Evolutionary conservation across 768 basidiomycete species (phyloP).

Genomic region (Mycena belliarum): DNA sequence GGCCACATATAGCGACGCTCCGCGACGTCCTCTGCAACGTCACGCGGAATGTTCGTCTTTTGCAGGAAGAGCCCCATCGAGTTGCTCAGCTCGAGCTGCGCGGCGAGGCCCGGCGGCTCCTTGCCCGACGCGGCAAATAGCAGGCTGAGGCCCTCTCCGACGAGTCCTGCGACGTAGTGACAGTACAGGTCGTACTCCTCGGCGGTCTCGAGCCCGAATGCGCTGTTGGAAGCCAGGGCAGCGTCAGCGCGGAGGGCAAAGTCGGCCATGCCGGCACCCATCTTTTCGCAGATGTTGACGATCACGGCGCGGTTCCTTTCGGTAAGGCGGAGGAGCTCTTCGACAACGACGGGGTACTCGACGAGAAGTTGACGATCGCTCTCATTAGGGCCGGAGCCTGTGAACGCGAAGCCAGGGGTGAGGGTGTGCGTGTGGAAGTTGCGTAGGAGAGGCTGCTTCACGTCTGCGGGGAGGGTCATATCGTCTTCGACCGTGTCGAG

Average conservation of each 20-base stretch:
- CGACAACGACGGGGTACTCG: slow-evolving; percentile 79
- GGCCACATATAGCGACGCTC: slow-evolving; percentile 93
- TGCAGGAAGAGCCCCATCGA: slow-evolving; percentile 95
- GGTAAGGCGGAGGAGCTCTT: slow-evolving; percentile 72
- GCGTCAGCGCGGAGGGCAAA: slow-evolving; percentile 31
- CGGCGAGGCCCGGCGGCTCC: slow-evolving; percentile 70
- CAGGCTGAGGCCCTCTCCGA: slow-evolving; percentile 91
- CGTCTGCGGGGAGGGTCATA: slow-evolving; percentile 86
- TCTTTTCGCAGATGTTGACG: slow-evolving; percentile 78
- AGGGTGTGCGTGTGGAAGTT: slow-evolving; percentile 79
- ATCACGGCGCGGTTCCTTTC: slow-evolving; percentile 77
- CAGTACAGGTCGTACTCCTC: slow-evolving; percentile 96
- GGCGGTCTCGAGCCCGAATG: slow-evolving; percentile 69
- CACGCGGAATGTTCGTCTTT: slow-evolving; percentile 98
- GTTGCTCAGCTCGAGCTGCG: slow-evolving; percentile 87
- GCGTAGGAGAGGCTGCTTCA: slow-evolving; percentile 86
- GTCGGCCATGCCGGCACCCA: slow-evolving; percentile 95
- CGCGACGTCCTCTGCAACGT: slow-evolving; percentile 89
- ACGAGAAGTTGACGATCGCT: slow-evolving; percentile 85
- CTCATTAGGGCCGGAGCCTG: slow-evolving; percentile 80
- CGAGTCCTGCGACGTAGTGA: slow-evolving; percentile 97
- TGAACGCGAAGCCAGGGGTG: slow-evolving; percentile 85
- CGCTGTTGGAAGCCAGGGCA: slow-evolving; percentile 26
- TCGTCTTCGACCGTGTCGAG: slow-evolving; percentile 99
- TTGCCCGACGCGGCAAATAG: slow-evolving; percentile 86